Evolutionary conservation across 2,329 filamentous ascomycete species (phyloP).

Genomic region (Aspergillus brasiliensis): DNA sequence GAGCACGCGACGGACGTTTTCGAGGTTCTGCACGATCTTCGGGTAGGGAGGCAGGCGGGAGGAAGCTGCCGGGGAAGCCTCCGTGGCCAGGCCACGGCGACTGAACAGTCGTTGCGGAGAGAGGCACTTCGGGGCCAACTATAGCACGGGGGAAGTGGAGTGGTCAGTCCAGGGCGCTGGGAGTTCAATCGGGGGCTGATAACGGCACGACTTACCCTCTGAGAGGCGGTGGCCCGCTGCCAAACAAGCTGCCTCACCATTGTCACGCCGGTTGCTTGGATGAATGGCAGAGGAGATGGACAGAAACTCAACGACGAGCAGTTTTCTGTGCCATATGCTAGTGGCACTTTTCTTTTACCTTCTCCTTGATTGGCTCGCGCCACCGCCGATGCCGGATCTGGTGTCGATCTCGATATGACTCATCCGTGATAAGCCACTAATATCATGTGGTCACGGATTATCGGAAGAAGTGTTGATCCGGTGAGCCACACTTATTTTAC

Average conservation of each 20-base stretch:
- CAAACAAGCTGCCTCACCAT: conserved; percentile 46
- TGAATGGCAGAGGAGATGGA: conserved; percentile 16
- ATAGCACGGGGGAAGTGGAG: conserved; percentile 7
- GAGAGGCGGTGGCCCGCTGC: conserved; percentile 41
- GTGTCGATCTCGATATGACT: neutral
- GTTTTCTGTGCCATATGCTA: conserved; percentile 11
- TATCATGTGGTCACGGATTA: neutral
- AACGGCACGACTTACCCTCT: conserved; percentile 34
- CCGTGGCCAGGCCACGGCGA: conserved; percentile 41
- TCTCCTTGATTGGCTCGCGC: conserved; percentile 13
- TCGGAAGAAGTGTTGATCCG: no score
- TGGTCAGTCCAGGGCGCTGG: conserved; percentile 5
- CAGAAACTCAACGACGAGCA: conserved; percentile 10
- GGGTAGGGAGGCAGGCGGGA: conserved; percentile 75
- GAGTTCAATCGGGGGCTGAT: neutral
- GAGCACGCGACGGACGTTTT: conserved; percentile 73
- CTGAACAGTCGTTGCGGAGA: conserved; percentile 32
- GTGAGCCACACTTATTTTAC: no score
- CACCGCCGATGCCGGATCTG: conserved; percentile 8
- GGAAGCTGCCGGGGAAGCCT: conserved; percentile 34
- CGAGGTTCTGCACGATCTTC: conserved; percentile 75
- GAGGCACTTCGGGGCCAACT: conserved; percentile 38
- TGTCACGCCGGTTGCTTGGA: conserved; percentile 15
- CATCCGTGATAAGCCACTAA: neutral
- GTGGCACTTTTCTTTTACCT: conserved; percentile 13